Evolutionary conservation across 2,329 filamentous ascomycete species (phyloP).

Genomic region (Pestalotiopsis sp.): DNA sequence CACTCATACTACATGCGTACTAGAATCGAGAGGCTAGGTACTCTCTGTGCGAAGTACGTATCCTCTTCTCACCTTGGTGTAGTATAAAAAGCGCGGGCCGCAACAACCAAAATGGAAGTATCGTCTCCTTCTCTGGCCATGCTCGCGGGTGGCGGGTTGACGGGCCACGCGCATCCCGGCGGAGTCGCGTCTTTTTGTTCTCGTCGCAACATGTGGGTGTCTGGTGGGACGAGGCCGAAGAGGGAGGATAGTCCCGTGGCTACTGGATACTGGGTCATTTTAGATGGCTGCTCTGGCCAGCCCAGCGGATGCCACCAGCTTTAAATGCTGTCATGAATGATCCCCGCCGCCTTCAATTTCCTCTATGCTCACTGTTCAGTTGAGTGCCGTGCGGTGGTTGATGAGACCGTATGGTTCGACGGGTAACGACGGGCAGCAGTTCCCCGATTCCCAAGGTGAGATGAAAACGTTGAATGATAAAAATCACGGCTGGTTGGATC

Average conservation of each 20-base stretch:
- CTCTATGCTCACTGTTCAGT: neutral
- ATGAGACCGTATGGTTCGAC: neutral
- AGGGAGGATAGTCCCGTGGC: neutral
- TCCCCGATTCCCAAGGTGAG: neutral
- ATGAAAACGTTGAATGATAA: neutral
- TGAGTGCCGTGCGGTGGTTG: neutral
- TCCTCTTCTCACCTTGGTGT: neutral
- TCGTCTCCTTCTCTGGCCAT: too few relatives aligned
- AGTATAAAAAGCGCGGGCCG: too few relatives aligned
- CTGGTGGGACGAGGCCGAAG: neutral
- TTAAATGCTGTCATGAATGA: neutral
- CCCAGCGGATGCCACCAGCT: neutral
- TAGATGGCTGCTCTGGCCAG: neutral
- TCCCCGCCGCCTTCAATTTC: neutral
- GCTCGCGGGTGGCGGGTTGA: neutral
- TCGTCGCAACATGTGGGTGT: neutral
- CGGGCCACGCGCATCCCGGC: neutral
- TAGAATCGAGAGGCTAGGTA: neutral
- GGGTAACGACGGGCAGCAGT: neutral
- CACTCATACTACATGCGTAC: neutral
- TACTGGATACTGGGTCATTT: neutral
- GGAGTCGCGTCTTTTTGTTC: neutral
- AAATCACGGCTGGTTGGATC: too few relatives aligned
- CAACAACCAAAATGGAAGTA: too few relatives aligned
- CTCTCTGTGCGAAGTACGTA: neutral